phyloP scores from a whole-genome alignment of 148 eudicot genomes.

The Pharnaceum exiguum region DNA sequence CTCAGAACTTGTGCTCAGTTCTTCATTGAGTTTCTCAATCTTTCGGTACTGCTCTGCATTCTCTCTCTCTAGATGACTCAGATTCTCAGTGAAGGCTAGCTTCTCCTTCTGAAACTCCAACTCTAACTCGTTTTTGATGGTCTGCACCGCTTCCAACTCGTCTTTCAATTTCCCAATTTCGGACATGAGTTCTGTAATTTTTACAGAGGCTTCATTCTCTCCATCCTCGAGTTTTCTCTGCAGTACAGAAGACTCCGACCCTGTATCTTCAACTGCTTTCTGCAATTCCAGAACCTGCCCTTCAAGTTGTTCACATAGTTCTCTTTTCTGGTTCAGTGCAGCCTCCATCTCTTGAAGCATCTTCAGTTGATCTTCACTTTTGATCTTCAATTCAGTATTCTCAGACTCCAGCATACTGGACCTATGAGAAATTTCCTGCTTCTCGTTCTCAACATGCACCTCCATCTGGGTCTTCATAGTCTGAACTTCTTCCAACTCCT shows the following conservation, averaged over 20 bases:
- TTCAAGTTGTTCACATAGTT: conserved; percentile 27
- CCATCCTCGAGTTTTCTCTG: conserved; percentile 42
- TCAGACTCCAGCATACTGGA: conserved; percentile 18
- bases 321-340: conserved; percentile 13
- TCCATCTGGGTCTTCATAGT: conserved; percentile 43
- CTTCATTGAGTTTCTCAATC: conserved; percentile 41
- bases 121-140: conserved; percentile 24
- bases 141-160: conserved; percentile 24
- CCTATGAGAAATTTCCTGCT: conserved; percentile 16
- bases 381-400: conserved; percentile 22
- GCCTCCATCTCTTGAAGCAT: conserved; percentile 19
- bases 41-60: conserved; percentile 25
- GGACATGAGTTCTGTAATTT: conserved; percentile 19
- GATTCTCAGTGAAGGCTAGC: conserved; percentile 28
- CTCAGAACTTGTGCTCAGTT: conserved; percentile 30
- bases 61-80: conserved; percentile 28
- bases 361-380: conserved; percentile 14
- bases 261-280: conserved; percentile 28
- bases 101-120: conserved; percentile 18
- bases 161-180: conserved; percentile 25
- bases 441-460: conserved; percentile 28
- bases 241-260: conserved; percentile 17
- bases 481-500: conserved; percentile 36
- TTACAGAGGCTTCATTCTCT: conserved; percentile 18
- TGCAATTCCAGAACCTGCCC: conserved; percentile 29